Evolutionary conservation across 129 eudicot genomes (phyloP).

Genomic region (Helichrysum umbraculigerum): DNA sequence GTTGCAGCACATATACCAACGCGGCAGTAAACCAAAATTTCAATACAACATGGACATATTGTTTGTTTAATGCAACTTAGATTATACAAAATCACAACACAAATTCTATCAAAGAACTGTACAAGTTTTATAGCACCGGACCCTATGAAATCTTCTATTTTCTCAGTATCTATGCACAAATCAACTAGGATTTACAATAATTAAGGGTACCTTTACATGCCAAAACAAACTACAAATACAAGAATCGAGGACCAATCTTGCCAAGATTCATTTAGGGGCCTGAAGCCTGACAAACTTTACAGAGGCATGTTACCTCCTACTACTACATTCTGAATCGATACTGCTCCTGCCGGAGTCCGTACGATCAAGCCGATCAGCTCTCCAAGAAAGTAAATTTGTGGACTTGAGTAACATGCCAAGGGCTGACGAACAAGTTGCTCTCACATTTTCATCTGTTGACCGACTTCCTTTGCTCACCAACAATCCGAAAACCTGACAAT

Average conservation of each 20-base stretch:
- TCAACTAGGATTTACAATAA: constrained; percentile 20
- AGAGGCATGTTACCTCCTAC: constrained; percentile 20
- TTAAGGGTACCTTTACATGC: constrained; percentile 17
- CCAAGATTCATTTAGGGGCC: neutral
- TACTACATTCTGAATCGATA: constrained; percentile 47
- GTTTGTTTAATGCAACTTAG: neutral
- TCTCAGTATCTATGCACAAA: constrained; percentile 21
- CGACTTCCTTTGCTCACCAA: constrained; percentile 79
- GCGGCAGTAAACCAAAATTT: neutral
- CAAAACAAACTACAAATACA: constrained; percentile 15
- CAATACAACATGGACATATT: neutral
- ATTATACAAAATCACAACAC: constrained; percentile 27
- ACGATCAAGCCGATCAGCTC: constrained; percentile 64
- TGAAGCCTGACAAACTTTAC: constrained; percentile 2
- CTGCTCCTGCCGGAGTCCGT: constrained; percentile 50
- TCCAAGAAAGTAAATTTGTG: constrained; percentile 65
- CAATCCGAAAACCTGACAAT: constrained; percentile 64
- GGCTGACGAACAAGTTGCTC: constrained; percentile 87
- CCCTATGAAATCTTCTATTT: constrained; percentile 23
- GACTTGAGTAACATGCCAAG: constrained; percentile 79
- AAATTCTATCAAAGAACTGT: constrained; percentile 15
- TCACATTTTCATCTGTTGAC: constrained; percentile 77
- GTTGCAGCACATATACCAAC: neutral
- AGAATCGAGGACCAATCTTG: neutral
- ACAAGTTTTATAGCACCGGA: constrained; percentile 19